Evolutionary conservation across 2,329 filamentous ascomycete species (phyloP).

Genomic region (Aspergillus transmontanensis): DNA sequence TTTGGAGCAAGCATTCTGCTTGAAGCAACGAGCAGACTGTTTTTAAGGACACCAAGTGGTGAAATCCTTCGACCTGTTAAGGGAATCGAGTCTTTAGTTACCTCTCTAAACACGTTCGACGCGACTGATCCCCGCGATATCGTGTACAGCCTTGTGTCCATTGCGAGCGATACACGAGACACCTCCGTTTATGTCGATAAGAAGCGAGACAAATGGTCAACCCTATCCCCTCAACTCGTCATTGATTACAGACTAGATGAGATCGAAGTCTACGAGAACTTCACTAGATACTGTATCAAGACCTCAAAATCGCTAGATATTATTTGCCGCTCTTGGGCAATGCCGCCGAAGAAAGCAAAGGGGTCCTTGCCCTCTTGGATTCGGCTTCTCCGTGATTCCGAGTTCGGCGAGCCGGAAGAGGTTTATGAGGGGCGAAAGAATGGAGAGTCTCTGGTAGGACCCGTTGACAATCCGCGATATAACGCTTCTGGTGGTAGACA

Average conservation of each 20-base stretch:
- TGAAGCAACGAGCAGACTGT: background rate
- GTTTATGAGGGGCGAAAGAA: background rate
- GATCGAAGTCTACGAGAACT: background rate
- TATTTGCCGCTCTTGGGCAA: background rate
- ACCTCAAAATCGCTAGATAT: background rate
- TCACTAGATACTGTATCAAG: background rate
- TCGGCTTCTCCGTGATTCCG: background rate
- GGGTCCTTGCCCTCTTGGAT: background rate
- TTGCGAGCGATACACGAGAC: background rate
- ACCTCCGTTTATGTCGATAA: background rate
- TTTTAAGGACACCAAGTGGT: background rate
- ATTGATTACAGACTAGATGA: background rate
- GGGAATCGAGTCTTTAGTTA: background rate
- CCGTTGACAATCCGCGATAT: background rate
- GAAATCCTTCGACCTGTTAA: background rate
- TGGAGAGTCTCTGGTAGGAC: background rate
- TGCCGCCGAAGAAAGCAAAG: background rate
- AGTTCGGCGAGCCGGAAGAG: background rate
- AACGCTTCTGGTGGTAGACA: background rate
- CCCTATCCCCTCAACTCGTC: background rate
- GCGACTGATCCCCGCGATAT: background rate
- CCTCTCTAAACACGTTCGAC: background rate
- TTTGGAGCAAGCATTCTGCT: background rate
- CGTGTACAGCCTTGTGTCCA: background rate
- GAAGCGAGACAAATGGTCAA: background rate